Conservation (phyloP, 179 eudicot species). For the Beta corolliflora region DNA sequence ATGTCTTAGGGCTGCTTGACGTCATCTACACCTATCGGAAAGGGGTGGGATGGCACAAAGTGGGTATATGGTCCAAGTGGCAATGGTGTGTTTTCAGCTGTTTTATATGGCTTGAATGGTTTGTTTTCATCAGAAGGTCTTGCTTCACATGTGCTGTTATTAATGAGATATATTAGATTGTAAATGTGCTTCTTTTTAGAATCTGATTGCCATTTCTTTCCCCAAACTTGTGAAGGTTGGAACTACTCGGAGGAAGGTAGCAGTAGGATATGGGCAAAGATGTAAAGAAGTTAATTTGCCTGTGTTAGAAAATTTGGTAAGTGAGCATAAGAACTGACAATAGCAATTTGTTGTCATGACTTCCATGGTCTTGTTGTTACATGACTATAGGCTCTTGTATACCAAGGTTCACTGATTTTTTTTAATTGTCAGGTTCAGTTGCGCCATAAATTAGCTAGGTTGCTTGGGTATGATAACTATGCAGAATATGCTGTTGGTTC, state of each 20-base stretch:
- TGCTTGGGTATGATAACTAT: constrained; percentile 87
- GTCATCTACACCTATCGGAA: neutral
- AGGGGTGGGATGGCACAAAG: neutral
- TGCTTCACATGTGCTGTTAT: neutral
- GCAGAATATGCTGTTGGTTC: constrained; percentile 73
- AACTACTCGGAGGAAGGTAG: constrained; percentile 68
- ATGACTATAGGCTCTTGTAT: neutral
- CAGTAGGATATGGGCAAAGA: constrained; percentile 86
- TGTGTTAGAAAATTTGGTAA: constrained; percentile 79
- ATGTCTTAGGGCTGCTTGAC: neutral
- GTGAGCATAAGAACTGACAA: constrained; percentile 7
- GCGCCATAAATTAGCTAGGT: constrained; percentile 85
- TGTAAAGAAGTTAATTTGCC: constrained; percentile 72
- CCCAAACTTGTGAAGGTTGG: constrained; percentile 62
- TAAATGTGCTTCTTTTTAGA: constrained; percentile 12
- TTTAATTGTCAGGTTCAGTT: constrained; percentile 53
- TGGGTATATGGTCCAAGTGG: neutral
- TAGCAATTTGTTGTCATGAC: neutral
- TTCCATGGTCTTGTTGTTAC: no score
- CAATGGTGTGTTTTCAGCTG: neutral
- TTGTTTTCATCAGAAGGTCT: neutral
- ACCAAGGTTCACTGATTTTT: neutral
- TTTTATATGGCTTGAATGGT: neutral
- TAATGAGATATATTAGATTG: constrained; percentile 15
- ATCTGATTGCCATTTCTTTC: constrained; percentile 13